These are phyloP conservation scores for Remersonia thermophila DNA, from an alignment of 2,329 filamentous ascomycete genomes.

Conservation along the genomic window DNA sequence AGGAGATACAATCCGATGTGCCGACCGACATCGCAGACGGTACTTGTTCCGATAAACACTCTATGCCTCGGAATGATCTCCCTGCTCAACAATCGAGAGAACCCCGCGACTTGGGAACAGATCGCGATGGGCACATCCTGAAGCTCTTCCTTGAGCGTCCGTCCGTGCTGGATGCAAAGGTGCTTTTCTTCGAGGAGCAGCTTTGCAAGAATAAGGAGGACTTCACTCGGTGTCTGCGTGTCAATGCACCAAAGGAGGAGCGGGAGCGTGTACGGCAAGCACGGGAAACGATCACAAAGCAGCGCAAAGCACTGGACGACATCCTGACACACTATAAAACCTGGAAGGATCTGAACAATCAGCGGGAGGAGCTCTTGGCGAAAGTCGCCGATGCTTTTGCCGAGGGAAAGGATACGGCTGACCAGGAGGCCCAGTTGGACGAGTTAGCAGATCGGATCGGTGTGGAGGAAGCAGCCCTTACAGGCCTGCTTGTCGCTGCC, in stretches of 20 bases:
- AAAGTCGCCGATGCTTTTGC: constrained; percentile 39
- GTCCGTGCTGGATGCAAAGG: constrained; percentile 24
- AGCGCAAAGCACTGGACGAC: constrained; percentile 32
- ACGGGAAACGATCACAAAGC: constrained; percentile 34
- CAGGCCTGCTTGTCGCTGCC: constrained; percentile 29
- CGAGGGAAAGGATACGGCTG: constrained; percentile 37
- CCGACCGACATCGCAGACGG: too few relatives aligned
- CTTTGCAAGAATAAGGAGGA: constrained; percentile 36
- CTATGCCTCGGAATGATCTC: too few relatives aligned
- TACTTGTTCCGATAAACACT: too few relatives aligned
- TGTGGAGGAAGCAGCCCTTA: constrained; percentile 30
- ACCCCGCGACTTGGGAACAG: too few relatives aligned
- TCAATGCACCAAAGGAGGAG: constrained; percentile 32
- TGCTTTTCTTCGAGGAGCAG: constrained; percentile 27
- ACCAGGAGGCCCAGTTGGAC: constrained; percentile 38
- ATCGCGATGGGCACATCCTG: constrained; percentile 17
- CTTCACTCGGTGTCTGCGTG: constrained; percentile 35
- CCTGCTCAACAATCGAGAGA: too few relatives aligned
- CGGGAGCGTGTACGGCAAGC: constrained; percentile 36
- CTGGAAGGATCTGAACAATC: constrained; percentile 29
- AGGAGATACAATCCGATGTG: too few relatives aligned
- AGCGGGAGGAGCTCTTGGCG: constrained; percentile 34
- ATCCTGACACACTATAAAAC: constrained; percentile 30
- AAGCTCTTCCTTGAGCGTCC: constrained; percentile 25
- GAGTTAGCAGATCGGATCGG: constrained; percentile 34